phyloP scores from a whole-genome alignment of 1,139 yeast genomes.

The Scheffersomyces quercinus region DNA sequence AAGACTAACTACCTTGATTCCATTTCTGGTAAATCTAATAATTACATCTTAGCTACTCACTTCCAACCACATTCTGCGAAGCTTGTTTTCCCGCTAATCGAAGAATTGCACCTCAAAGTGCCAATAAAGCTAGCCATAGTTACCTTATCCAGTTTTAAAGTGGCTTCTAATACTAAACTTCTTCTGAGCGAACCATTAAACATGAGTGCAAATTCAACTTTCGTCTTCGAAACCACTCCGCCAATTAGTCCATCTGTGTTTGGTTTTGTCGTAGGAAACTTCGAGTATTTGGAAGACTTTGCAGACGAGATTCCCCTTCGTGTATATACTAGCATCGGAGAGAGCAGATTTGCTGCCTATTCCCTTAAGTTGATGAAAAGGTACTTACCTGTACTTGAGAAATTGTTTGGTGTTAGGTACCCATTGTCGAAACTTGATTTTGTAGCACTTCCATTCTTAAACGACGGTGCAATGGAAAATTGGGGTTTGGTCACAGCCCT shows the following conservation, averaged over 20 bases:
- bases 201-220: slow-evolving; percentile 27
- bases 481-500: slow-evolving; percentile 68
- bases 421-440: slow-evolving; percentile 67
- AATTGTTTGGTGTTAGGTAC: slow-evolving; percentile 41
- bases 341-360: slow-evolving; percentile 40
- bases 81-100: slow-evolving; percentile 63
- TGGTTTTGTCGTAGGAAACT: slow-evolving; percentile 67
- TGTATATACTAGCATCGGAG: slow-evolving; percentile 58
- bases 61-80: slow-evolving; percentile 68
- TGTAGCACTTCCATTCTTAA: slow-evolving; percentile 64
- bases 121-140: slow-evolving; percentile 49
- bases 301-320: slow-evolving; percentile 41
- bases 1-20: slow-evolving; percentile 61
- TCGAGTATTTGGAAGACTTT: slow-evolving; percentile 48
- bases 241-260: slow-evolving; percentile 62
- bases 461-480: slow-evolving; percentile 81
- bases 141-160: slow-evolving; percentile 46
- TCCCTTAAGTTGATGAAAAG: slow-evolving; percentile 49
- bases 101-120: slow-evolving; percentile 58
- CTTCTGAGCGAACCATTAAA: slow-evolving; percentile 19
- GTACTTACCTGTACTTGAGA: slow-evolving; percentile 47
- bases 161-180: slow-evolving; percentile 49
- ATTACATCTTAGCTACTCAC: slow-evolving; percentile 64
- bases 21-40: slow-evolving; percentile 45
- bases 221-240: slow-evolving; percentile 53